Conservation (phyloP, 805 yeast genomes). For the Zygosaccharomyces gambellarensis region DNA sequence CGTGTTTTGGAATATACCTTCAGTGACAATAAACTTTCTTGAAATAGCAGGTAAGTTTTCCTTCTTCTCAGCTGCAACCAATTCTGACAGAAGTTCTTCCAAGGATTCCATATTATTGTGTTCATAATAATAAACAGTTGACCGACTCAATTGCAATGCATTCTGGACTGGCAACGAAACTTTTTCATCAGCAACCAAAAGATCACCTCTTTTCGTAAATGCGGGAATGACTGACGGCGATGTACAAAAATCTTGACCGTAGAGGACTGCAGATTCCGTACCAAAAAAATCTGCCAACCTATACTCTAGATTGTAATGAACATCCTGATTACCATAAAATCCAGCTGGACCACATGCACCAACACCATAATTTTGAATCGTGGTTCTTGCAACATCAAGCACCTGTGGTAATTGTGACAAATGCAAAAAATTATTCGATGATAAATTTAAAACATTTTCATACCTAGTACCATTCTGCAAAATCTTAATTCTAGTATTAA, state of each 20-base stretch:
- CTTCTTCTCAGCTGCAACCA: slow-evolving; percentile 54
- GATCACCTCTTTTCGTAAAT: slow-evolving; percentile 91
- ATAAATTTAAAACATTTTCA: slow-evolving; percentile 53
- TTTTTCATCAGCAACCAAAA: slow-evolving; percentile 80
- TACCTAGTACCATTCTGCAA: slow-evolving; percentile 31
- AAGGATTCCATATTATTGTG: slow-evolving; percentile 87
- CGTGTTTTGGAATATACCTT: slow-evolving; percentile 74
- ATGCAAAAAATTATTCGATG: slow-evolving; percentile 67
- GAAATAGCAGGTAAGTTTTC: slow-evolving; percentile 63
- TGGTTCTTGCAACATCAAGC: slow-evolving; percentile 48
- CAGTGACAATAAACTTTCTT: slow-evolving; percentile 86
- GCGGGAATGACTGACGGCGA: slow-evolving; percentile 88
- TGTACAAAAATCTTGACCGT: slow-evolving; percentile 89
- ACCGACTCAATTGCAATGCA: slow-evolving; percentile 81
- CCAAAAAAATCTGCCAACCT: slow-evolving; percentile 71
- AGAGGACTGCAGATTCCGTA: slow-evolving; percentile 72
- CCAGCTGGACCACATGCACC: slow-evolving; percentile 99
- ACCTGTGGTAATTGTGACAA: slow-evolving; percentile 48
- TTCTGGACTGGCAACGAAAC: slow-evolving; percentile 76
- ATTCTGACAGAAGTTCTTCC: slow-evolving; percentile 59
- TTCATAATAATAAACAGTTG: slow-evolving; percentile 65
- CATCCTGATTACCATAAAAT: slow-evolving; percentile 92
- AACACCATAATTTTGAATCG: slow-evolving; percentile 73
- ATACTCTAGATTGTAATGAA: slow-evolving; percentile 73
- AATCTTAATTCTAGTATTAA: slow-evolving; percentile 30